Evolutionary conservation across 352 stramenopile species (phyloP).

Genomic region (Pythium oligandrum): DNA sequence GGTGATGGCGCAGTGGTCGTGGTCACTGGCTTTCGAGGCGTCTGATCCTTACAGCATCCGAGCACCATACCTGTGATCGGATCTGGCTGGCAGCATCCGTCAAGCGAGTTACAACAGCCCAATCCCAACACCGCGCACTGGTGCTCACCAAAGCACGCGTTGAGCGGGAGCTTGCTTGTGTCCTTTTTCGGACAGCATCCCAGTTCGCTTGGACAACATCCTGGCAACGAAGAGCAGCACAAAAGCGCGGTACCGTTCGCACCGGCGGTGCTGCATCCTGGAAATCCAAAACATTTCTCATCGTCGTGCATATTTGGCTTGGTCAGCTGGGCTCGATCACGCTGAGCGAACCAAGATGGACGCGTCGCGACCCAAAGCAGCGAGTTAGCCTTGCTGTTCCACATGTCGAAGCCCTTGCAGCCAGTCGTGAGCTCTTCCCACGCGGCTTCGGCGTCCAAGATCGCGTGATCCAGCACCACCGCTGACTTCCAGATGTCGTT

Average conservation of each 20-base stretch:
- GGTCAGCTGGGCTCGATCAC: conserved; percentile 25
- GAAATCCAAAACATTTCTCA: conserved; percentile 66
- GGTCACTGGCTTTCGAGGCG: conserved; percentile 7
- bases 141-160: conserved; percentile 59
- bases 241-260: conserved; percentile 52
- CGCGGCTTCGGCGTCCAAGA: conserved; percentile 44
- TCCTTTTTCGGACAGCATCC: conserved; percentile 60
- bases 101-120: conserved; percentile 62
- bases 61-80: conserved; percentile 38
- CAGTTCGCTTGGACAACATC: conserved; percentile 61
- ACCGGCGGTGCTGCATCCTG: conserved; percentile 42
- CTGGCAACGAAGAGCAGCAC: conserved; percentile 63
- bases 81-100: conserved; percentile 63
- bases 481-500: conserved; percentile 74
- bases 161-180: conserved; percentile 30
- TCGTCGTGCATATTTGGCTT: conserved; percentile 26
- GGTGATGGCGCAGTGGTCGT: conserved; percentile 2
- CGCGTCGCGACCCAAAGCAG: conserved; percentile 74
- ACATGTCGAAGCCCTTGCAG: conserved; percentile 59
- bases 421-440: conserved; percentile 59
- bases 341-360: conserved; percentile 60
- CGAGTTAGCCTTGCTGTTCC: conserved; percentile 68
- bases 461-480: conserved; percentile 66
- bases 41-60: conserved; percentile 62
- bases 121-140: conserved; percentile 52